Evolutionary conservation across 2,329 filamentous ascomycete genomes (phyloP).

Genomic region (Passalora sequoiae): DNA sequence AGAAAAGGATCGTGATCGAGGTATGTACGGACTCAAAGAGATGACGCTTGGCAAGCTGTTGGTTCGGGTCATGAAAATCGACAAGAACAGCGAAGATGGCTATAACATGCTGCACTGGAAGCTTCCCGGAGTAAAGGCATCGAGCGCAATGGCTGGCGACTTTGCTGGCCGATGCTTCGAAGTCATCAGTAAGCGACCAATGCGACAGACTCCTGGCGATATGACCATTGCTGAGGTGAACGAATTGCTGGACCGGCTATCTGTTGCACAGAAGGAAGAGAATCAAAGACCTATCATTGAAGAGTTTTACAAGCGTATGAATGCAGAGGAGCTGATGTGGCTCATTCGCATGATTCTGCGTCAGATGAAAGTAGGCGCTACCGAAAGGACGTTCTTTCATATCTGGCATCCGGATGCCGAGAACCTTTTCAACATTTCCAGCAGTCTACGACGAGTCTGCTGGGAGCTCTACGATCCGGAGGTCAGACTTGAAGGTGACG

Average conservation of each 20-base stretch:
- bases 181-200: conserved; percentile 75
- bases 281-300: conserved; percentile 76
- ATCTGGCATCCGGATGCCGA: conserved; percentile 52
- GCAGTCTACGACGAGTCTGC: conserved; percentile 81
- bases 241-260: conserved; percentile 71
- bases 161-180: conserved; percentile 88
- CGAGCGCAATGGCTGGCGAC: conserved; percentile 70
- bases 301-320: conserved; percentile 85
- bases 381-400: conserved; percentile 82
- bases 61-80: conserved; percentile 89
- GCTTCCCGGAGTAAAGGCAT: conserved; percentile 64
- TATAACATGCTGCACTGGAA: conserved; percentile 88
- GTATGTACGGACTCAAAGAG: conserved; percentile 92
- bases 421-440: conserved; percentile 75
- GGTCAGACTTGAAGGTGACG: conserved; percentile 67
- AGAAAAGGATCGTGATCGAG: conserved; percentile 85
- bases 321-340: conserved; percentile 89
- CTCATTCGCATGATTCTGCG: conserved; percentile 87
- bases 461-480: conserved; percentile 81
- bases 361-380: conserved; percentile 69
- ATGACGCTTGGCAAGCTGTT: conserved; percentile 82
- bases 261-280: conserved; percentile 70
- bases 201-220: conserved; percentile 65
- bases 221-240: conserved; percentile 91
- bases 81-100: conserved; percentile 83